Base-by-base conservation (phyloP, 768 basidiomycete genomes). In the Kwoniella bestiolae region DNA sequence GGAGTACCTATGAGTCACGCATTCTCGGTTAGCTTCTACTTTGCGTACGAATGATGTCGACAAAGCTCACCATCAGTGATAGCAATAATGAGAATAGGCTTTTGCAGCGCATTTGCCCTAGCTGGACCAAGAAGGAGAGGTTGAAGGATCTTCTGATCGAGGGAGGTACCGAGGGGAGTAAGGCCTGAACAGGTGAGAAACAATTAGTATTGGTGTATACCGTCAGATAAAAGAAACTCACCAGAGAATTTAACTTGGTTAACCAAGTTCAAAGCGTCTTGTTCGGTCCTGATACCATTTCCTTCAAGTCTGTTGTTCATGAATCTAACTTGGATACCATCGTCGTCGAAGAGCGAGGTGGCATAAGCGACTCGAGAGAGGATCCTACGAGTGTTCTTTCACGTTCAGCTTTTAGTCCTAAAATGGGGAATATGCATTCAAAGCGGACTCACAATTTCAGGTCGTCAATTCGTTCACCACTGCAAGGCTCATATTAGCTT, bases 381-480 rank as follows among this genome's bases (percentile, higher is more conserved):
- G 67, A 83, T 73, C 21, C 76, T 70, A 35, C 5, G 21, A 25
- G 1, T 18, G 18, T 25, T 38, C 7, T 12, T 25, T 35, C 6
- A 53, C 11, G 51, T 5, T 32, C 8, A 18, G 14, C 7, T 16
- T 16, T 6, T 23, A n/a, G 28, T 12, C 34, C 12, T 12, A 35
- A 14, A 35, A 35, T 35, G 35, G 35, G 35, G 35, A 9, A 9
- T 35, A 64, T 7, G 16, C 12, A 25, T 35, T 18, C 11, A 50
- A 14, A 34, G 12, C 25, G 23, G 28, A 73, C 77, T 67, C 41
- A 76, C 73, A 83, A 67, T 73, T 83, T 83, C 38, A 83, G 68
- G 63, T 84, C 83, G 55, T 83, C 83, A 61, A 84, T 83, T 44
- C 83, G 72, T 56, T 82, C 79, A 28, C 83, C 83, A 18, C 73